Conservation (phyloP, 2,329 filamentous ascomycete genomes). For the Epichloe elymi region DNA sequence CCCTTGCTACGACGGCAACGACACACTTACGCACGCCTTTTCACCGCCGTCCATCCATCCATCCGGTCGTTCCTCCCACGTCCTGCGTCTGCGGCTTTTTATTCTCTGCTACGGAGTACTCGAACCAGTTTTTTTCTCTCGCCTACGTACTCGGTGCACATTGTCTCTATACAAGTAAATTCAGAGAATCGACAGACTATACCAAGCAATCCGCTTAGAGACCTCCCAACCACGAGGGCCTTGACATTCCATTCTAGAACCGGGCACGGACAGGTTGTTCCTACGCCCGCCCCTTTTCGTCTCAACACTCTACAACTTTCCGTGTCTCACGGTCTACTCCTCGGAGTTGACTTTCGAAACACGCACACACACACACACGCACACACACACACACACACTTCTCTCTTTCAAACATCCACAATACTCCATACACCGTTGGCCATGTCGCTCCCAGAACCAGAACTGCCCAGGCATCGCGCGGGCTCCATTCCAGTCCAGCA, state of each 20-base stretch:
- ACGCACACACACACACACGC: background rate
- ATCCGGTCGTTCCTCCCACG: background rate
- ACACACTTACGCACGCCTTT: background rate
- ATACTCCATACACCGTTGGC: constrained; percentile 1
- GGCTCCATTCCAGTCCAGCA: constrained; percentile 10
- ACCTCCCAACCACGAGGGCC: background rate
- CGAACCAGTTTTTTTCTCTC: background rate
- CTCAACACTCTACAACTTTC: background rate
- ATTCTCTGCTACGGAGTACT: background rate
- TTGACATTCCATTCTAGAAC: background rate
- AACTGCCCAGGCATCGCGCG: constrained; percentile 5
- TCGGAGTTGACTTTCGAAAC: constrained; percentile 1
- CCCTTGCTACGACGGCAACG: constrained; percentile 5
- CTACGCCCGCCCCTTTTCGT: background rate
- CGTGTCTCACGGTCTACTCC: constrained; percentile 7
- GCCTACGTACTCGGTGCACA: background rate
- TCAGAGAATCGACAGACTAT: background rate
- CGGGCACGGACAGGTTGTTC: background rate
- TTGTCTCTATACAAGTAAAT: background rate
- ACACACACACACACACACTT: background rate
- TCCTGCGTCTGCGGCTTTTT: constrained; percentile 4
- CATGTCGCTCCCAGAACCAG: constrained; percentile 10
- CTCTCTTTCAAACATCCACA: background rate
- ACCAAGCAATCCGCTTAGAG: background rate
- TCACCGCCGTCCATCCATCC: background rate